Percentiles rank a stretch among this genome's conserved stretches.
These are phyloP conservation scores for Astragalus membranaceus DNA, from an alignment of 306 rosid species.

Conservation along the genomic window DNA sequence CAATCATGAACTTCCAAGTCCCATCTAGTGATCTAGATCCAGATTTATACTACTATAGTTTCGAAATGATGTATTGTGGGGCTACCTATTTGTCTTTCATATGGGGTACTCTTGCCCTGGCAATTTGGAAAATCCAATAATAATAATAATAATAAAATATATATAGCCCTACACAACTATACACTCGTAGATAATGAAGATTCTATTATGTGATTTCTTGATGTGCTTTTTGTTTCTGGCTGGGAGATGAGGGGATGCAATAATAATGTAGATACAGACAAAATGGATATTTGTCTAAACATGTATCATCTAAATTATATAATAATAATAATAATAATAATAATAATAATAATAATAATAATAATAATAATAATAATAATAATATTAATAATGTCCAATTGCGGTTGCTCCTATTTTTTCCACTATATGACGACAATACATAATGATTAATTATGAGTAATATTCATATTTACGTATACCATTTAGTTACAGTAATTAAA, in stretches of 20 bases:
- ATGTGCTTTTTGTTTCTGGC: conserved; percentile 7
- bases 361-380: too few relatives aligned
- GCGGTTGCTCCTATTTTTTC: conserved; percentile 15
- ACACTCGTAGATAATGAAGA: conserved; percentile 14
- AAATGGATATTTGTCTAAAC: conserved; percentile 46
- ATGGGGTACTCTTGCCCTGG: conserved; percentile 16
- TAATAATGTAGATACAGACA: conserved; percentile 44
- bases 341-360: neutral
- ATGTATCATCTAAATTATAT: conserved; percentile 25
- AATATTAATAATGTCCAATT: conserved; percentile 19
- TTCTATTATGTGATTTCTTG: neutral
- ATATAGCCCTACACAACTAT: conserved; percentile 1
- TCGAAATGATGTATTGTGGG: conserved; percentile 36
- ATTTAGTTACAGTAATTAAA: neutral
- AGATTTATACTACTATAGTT: neutral
- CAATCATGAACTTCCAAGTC: conserved; percentile 35
- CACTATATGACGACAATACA: conserved; percentile 17
- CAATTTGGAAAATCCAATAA: neutral
- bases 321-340: conserved; percentile 19
- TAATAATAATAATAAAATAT: neutral
- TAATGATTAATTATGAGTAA: neutral
- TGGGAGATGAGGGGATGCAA: conserved; percentile 22
- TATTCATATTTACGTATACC: neutral
- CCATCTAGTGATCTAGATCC: conserved; percentile 33
- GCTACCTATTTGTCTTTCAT: conserved; percentile 23